Percentiles rank a stretch among this genome's conserved stretches.
Evolutionary conservation across 75 land plant genomes (phyloP).

Genomic region (Gnetum montanum): DNA sequence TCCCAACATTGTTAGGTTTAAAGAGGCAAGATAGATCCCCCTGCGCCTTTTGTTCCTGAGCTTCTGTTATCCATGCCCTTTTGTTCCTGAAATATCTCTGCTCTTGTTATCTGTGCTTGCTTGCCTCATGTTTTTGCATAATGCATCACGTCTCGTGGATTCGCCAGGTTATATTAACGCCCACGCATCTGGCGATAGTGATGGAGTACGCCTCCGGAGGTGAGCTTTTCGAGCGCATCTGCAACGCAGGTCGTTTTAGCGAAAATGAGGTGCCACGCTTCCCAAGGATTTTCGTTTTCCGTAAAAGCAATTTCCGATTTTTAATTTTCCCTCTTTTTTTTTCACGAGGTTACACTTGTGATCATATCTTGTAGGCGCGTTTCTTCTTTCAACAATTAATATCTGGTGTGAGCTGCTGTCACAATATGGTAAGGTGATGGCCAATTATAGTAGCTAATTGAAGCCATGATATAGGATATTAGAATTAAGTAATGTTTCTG

Average conservation of each 20-base stretch:
- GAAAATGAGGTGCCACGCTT: constrained; percentile 94
- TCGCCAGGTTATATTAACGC: constrained; percentile 72
- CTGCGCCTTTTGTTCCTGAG: not conserved
- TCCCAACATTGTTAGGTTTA: constrained; percentile 57
- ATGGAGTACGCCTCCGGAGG: constrained; percentile 87
- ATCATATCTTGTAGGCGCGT: constrained; percentile 25
- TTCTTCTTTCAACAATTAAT: constrained; percentile 48
- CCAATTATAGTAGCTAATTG: not conserved
- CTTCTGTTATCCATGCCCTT: not conserved
- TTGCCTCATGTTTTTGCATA: too few species aligned
- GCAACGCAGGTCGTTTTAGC: constrained; percentile 65
- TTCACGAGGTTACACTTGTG: not conserved
- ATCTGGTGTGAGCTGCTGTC: constrained; percentile 45
- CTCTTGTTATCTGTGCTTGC: too few species aligned
- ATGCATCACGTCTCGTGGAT: too few species aligned
- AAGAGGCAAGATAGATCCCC: constrained; percentile 26
- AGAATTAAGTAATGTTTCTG: not conserved
- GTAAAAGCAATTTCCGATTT: not conserved
- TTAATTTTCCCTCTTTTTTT: not conserved
- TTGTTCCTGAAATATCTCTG: not conserved
- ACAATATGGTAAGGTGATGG: constrained; percentile 24
- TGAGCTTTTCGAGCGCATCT: constrained; percentile 74
- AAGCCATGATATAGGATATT: not conserved
- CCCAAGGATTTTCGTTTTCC: not conserved
- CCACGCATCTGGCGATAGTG: constrained; percentile 84